A percentile compares a stretch with the other conserved stretches of the same genome.
Evolutionary conservation across 306 rosid species (phyloP).

Genomic region (Cercis canadensis): DNA sequence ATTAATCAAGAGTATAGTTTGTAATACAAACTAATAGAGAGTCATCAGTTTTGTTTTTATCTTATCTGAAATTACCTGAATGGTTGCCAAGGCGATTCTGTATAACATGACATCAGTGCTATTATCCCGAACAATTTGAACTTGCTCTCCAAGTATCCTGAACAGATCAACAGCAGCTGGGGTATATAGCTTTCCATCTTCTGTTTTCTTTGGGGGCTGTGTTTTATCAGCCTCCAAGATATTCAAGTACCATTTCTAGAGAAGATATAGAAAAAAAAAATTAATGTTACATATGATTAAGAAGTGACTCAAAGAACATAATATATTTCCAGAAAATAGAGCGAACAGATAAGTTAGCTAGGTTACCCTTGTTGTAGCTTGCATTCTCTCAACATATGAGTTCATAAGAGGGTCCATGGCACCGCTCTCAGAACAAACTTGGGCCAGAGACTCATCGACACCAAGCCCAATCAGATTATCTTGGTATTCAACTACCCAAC

Average conservation of each 20-base stretch:
- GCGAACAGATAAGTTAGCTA: slow-evolving; percentile 21
- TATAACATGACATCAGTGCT: slow-evolving; percentile 96
- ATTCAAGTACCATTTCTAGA: slow-evolving; percentile 98
- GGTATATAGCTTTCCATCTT: slow-evolving; percentile 95
- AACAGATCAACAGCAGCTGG: slow-evolving; percentile 99
- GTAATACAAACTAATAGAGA: too few species aligned
- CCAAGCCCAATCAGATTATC: slow-evolving; percentile 89
- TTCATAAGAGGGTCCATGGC: slow-evolving; percentile 99
- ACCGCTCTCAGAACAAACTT: slow-evolving; percentile 99
- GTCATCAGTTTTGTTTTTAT: slow-evolving; percentile 1
- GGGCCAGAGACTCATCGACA: slow-evolving; percentile 93
- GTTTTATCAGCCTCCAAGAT: slow-evolving; percentile 95
- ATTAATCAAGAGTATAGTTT: too few species aligned
- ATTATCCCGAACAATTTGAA: slow-evolving; percentile 96
- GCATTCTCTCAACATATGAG: slow-evolving; percentile 97
- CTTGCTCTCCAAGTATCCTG: slow-evolving; percentile 98
- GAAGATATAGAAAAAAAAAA: slow-evolving; percentile 36
- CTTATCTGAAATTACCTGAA: slow-evolving; percentile 67
- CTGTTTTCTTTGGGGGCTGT: slow-evolving; percentile 96
- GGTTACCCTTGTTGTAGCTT: slow-evolving; percentile 92
- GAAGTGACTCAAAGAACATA: slow-evolving; percentile 29
- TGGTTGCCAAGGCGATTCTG: slow-evolving; percentile 91
- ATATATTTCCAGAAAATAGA: slow-evolving; percentile 25
- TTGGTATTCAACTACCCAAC: slow-evolving; percentile 99
- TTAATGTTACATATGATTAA: slow-evolving; percentile 1